Evolutionary conservation across 1,139 yeast species (phyloP).

Genomic region (Meyerozyma athensensis): DNA sequence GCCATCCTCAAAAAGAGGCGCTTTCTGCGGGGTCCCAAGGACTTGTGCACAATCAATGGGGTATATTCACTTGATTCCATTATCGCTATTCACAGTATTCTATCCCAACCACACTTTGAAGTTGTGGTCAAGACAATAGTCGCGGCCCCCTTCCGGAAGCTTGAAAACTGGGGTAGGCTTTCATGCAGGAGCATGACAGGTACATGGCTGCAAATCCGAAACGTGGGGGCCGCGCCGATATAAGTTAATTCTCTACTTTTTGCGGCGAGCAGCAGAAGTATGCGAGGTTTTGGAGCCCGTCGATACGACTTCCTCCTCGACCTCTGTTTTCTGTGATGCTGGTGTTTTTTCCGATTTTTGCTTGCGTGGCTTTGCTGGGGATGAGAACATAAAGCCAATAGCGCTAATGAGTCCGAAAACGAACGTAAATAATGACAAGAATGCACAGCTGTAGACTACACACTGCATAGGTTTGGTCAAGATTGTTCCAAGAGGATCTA

Average conservation of each 20-base stretch:
- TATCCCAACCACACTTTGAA: no score
- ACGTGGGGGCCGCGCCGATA: constrained; percentile 1
- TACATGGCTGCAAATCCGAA: constrained; percentile 1
- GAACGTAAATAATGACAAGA: constrained; percentile 35
- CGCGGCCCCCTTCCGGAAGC: constrained; percentile 1
- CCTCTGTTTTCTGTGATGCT: constrained; percentile 4
- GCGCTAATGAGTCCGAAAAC: constrained; percentile 39
- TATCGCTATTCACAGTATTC: neutral
- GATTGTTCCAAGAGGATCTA: constrained; percentile 40
- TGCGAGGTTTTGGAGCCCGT: neutral
- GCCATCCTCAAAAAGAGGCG: neutral
- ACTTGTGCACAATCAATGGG: neutral
- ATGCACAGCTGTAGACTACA: constrained; percentile 38
- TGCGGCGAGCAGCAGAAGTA: neutral
- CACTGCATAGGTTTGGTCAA: constrained; percentile 45
- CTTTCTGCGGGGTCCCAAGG: neutral
- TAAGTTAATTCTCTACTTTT: no score
- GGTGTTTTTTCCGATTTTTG: neutral
- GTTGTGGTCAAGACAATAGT: no score
- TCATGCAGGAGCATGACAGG: no score
- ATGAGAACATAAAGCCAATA: constrained; percentile 18
- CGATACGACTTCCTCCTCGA: constrained; percentile 5
- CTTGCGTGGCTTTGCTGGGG: neutral
- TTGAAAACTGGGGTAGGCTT: no score
- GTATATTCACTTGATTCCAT: neutral